A percentile compares a stretch with the other conserved stretches of the same genome.
phyloP scores from a whole-genome alignment of 176 grass and related monocot species.

The bread wheat (Triticum aestivum) region IWGSC_CS_RefSeq_v2.1 NC_057800.1:721252369-721252868 shows the following conservation, averaged over 20 bases:
- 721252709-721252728: neutral
- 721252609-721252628: neutral
- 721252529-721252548: neutral
- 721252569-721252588: neutral
- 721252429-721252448: no score
- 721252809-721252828: constrained; percentile 41
- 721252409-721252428: neutral
- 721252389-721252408: neutral
- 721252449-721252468: neutral
- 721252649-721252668: no score
- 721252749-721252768: constrained; percentile 30
- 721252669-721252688: no score
- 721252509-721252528: neutral
- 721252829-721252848: constrained; percentile 89
- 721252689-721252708: no score
- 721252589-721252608: neutral
- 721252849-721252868: constrained; percentile 63
- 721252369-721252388: neutral
- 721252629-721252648: neutral
- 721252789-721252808: constrained; percentile 63
- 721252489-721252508: no score
- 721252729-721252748: neutral
- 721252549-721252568: neutral
- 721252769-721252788: constrained; percentile 75
- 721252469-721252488: no score